phyloP scores from a whole-genome alignment of 2,329 filamentous ascomycete genomes.

The Talaromyces pinophilus region DNA sequence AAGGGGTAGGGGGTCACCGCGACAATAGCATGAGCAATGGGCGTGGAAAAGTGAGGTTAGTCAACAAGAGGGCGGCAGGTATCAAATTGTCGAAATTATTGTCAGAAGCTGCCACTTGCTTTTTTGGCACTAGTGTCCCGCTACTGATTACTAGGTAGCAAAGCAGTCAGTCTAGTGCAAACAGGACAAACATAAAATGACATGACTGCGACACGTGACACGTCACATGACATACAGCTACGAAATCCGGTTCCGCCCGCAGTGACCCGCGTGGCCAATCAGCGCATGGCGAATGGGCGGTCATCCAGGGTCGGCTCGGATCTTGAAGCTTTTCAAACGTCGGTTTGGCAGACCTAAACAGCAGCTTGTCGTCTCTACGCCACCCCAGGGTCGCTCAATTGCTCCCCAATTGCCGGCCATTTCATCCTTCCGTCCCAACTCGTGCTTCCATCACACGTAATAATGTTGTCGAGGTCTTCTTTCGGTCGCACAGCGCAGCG shows the following conservation, averaged over 20 bases:
- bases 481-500: slow-evolving; percentile 65
- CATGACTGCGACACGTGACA: slow-evolving; percentile 27
- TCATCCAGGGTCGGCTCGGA: slow-evolving; percentile 33
- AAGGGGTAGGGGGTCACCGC: slow-evolving; percentile 70
- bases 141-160: background rate
- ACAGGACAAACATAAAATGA: background rate
- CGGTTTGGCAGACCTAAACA: slow-evolving; percentile 32
- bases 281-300: slow-evolving; percentile 38
- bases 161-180: background rate
- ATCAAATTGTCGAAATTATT: slow-evolving; percentile 24
- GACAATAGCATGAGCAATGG: slow-evolving; percentile 20
- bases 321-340: slow-evolving; percentile 47
- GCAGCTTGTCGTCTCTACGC: slow-evolving; percentile 31
- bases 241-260: slow-evolving; percentile 42
- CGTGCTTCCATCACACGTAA: slow-evolving; percentile 54
- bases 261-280: slow-evolving; percentile 44
- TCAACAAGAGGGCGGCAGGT: background rate
- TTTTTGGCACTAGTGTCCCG: slow-evolving; percentile 23
- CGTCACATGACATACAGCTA: slow-evolving; percentile 29
- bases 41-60: slow-evolving; percentile 2
- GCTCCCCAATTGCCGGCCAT: slow-evolving; percentile 39
- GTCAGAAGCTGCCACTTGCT: slow-evolving; percentile 27
- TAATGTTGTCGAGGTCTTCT: slow-evolving; percentile 69
- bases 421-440: slow-evolving; percentile 39
- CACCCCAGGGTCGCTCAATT: slow-evolving; percentile 35